Conservation (phyloP, 1,284 basidiomycete species). For the Fomitopsis betulina region DNA sequence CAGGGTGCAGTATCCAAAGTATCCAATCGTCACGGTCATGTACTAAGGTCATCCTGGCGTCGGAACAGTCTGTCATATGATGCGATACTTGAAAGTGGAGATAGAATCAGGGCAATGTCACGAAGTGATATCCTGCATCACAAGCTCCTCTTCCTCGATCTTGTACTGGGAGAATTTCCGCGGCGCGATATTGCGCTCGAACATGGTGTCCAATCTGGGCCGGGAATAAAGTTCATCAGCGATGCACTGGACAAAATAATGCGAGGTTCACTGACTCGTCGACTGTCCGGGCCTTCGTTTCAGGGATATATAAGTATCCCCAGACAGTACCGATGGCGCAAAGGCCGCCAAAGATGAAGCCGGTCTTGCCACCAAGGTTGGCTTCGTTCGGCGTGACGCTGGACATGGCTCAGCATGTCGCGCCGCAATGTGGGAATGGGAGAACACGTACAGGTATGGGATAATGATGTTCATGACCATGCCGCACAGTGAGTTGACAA, state of each 20-base stretch:
- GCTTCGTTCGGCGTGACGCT: constrained; percentile 10
- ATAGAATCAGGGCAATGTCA: not conserved
- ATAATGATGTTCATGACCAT: constrained; percentile 10
- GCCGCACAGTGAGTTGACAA: constrained; percentile 9
- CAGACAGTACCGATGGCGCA: constrained; percentile 3
- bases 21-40: not conserved
- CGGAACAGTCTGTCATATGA: too few relatives aligned
- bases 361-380: constrained; percentile 10
- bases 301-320: constrained; percentile 10
- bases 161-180: constrained; percentile 5
- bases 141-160: not conserved
- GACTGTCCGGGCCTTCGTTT: constrained; percentile 8
- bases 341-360: constrained; percentile 11
- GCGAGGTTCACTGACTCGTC: constrained; percentile 4
- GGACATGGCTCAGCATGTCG: not conserved
- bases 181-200: constrained; percentile 5
- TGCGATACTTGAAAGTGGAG: too few relatives aligned
- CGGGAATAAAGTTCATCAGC: not conserved
- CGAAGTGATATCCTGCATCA: not conserved
- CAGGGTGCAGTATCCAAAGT: not conserved
- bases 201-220: constrained; percentile 5
- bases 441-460: constrained; percentile 7
- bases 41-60: not conserved
- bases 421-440: not conserved
- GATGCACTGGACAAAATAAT: not conserved